Conservation (phyloP, 352 stramenopile species). For the Phytophthora gonapodyides region DNA sequence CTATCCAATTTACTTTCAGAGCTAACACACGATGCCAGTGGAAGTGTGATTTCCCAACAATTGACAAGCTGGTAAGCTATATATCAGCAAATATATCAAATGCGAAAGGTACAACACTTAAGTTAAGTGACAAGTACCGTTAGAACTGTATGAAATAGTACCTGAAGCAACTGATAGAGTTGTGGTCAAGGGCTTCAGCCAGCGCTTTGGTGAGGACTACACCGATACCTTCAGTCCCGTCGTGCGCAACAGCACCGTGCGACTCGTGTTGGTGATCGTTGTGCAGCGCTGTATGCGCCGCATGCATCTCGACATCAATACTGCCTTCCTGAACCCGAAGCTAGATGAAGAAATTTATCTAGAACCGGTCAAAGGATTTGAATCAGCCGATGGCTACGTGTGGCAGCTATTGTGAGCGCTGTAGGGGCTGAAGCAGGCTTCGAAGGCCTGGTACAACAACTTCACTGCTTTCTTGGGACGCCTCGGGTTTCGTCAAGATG, state of each 20-base stretch:
- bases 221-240: conserved; percentile 41
- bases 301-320: conserved; percentile 24
- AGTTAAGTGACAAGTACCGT: no score
- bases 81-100: no score
- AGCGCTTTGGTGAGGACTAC: conserved; percentile 39
- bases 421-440: conserved; percentile 40
- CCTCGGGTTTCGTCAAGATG: conserved; percentile 9
- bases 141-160: no score
- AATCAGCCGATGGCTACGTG: conserved; percentile 10
- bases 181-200: conserved; percentile 30
- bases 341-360: conserved; percentile 20
- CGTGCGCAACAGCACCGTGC: conserved; percentile 17
- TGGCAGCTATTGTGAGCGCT: conserved; percentile 27
- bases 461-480: conserved; percentile 12
- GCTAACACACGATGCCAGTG: no score
- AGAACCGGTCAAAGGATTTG: conserved; percentile 4
- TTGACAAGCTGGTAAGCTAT: no score
- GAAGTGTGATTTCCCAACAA: no score
- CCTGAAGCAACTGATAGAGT: no score
- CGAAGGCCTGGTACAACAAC: conserved; percentile 29
- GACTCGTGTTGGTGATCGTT: conserved; percentile 15
- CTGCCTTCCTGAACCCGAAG: conserved; percentile 22
- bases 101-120: no score
- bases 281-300: conserved; percentile 1
- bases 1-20: no score